A percentile compares a stretch with the other conserved stretches of the same genome.
phyloP scores from a whole-genome alignment of 305 asterid species.

The Plantago lanceolata region DNA sequence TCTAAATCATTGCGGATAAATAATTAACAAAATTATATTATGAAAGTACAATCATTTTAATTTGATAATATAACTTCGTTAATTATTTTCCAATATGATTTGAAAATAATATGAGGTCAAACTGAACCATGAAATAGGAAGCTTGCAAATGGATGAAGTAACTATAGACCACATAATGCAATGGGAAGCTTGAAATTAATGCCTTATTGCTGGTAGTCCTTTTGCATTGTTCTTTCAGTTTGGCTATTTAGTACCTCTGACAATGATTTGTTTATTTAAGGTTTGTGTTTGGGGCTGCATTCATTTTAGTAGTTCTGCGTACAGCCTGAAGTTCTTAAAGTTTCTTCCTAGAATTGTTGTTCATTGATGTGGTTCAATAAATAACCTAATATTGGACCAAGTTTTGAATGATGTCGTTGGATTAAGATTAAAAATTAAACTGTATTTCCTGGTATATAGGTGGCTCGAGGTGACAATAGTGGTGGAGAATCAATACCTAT shows the following conservation, averaged over 20 bases:
- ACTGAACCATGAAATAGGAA: no score
- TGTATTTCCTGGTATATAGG: constrained; percentile 40
- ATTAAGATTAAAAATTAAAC: background rate
- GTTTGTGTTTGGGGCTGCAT: background rate
- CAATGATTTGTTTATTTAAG: background rate
- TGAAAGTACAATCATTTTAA: no score
- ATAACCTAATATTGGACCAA: no score
- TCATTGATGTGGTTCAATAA: background rate
- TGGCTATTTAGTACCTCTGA: background rate
- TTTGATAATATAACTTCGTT: no score
- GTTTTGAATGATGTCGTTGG: background rate
- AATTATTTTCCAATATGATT: no score
- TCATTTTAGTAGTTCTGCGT: background rate
- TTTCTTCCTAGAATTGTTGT: background rate
- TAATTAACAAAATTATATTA: no score
- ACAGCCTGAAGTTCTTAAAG: background rate
- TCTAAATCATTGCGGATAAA: no score
- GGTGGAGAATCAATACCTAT: constrained; percentile 97
- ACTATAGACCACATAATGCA: background rate
- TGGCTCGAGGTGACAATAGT: constrained; percentile 81
- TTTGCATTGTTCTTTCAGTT: background rate
- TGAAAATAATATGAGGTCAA: no score
- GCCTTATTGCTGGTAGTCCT: background rate
- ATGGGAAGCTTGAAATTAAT: no score
- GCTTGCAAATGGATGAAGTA: no score